Evolutionary conservation across 1,139 yeast genomes (phyloP).

Genomic region (Eremothecium sinecaudum): DNA sequence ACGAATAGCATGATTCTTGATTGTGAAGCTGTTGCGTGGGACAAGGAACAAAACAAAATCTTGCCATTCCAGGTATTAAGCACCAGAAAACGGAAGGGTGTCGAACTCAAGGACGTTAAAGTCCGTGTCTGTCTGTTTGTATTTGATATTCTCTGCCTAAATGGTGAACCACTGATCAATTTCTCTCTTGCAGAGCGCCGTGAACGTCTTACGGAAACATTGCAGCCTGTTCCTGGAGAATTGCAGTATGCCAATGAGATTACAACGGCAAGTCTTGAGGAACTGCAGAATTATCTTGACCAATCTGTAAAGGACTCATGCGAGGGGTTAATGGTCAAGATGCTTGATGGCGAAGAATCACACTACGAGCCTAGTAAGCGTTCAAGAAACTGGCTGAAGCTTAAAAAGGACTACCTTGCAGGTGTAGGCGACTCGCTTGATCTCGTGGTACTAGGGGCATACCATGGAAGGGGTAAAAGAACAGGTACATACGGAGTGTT

Average conservation of each 20-base stretch:
- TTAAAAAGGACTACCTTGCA: constrained; percentile 85
- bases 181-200: constrained; percentile 65
- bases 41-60: constrained; percentile 58
- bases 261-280: constrained; percentile 65
- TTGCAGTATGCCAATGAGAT: constrained; percentile 71
- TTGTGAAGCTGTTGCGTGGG: constrained; percentile 99
- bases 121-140: constrained; percentile 90
- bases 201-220: constrained; percentile 43
- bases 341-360: constrained; percentile 71
- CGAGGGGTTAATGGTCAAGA: constrained; percentile 94
- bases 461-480: constrained; percentile 87
- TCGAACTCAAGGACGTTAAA: constrained; percentile 73
- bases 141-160: constrained; percentile 70
- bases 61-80: constrained; percentile 88
- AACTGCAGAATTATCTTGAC: constrained; percentile 77
- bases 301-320: constrained; percentile 84
- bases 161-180: constrained; percentile 64
- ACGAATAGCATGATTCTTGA: constrained; percentile 63
- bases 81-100: constrained; percentile 90
- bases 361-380: constrained; percentile 91
- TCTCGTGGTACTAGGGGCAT: constrained; percentile 89
- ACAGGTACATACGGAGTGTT: constrained; percentile 95
- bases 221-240: constrained; percentile 61
- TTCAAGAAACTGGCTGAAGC: constrained; percentile 88
- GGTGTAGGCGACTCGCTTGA: constrained; percentile 96